These are phyloP conservation scores for Dysphania ambrosioides DNA, from an alignment of 148 eudicot genomes.

Conservation along the genomic window DNA sequence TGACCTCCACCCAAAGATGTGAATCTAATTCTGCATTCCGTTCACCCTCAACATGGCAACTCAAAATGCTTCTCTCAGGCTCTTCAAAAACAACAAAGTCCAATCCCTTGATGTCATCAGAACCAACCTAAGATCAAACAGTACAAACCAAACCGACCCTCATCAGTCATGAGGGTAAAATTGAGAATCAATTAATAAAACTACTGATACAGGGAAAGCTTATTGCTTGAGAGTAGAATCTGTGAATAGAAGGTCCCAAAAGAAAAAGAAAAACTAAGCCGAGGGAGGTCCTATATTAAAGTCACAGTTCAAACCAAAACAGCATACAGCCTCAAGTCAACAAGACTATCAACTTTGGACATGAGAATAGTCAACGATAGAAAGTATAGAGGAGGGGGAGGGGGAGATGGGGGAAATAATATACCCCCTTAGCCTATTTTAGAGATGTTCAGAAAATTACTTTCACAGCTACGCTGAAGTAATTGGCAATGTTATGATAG, in stretches of 20 bases:
- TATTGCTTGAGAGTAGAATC: neutral
- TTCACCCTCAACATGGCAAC: slow-evolving; percentile 79
- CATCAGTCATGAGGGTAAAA: neutral
- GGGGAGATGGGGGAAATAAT: neutral
- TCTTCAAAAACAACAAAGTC: slow-evolving; percentile 86
- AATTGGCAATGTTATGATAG: slow-evolving; percentile 8
- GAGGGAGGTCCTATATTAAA: neutral
- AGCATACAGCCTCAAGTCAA: neutral
- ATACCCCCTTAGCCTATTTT: neutral
- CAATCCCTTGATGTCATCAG: slow-evolving; percentile 61
- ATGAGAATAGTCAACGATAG: neutral
- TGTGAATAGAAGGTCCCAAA: neutral
- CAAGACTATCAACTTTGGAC: neutral
- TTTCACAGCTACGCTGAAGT: slow-evolving; percentile 37
- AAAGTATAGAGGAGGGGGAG: neutral
- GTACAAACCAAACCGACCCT: neutral
- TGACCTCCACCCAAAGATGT: slow-evolving; percentile 80
- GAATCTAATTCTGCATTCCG: slow-evolving; percentile 55
- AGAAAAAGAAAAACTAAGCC: neutral
- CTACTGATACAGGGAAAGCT: neutral
- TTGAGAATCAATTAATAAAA: neutral
- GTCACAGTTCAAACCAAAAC: neutral
- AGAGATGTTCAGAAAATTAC: slow-evolving; percentile 32
- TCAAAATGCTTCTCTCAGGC: slow-evolving; percentile 75
- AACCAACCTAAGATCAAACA: slow-evolving; percentile 52